Evolutionary conservation across 768 basidiomycete genomes (phyloP).

Genomic region (Tylopilus intermedius): DNA sequence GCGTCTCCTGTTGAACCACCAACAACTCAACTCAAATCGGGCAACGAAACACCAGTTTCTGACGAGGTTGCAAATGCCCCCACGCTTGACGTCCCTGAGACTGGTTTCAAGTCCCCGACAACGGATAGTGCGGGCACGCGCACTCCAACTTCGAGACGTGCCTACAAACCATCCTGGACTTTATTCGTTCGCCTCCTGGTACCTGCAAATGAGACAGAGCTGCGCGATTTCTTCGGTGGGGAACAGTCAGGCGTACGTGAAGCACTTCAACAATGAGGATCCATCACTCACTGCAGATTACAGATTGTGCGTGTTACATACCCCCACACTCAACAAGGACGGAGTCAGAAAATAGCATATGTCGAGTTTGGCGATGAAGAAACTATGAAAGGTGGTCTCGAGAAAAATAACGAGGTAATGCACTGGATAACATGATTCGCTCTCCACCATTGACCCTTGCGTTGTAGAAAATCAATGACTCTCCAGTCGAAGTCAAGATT

Average conservation of each 20-base stretch:
- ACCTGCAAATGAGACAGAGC: slow-evolving; percentile 54
- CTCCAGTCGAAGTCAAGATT: slow-evolving; percentile 60
- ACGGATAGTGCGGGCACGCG: slow-evolving; percentile 59
- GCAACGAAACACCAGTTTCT: slow-evolving; percentile 36
- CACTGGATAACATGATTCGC: slow-evolving; percentile 13
- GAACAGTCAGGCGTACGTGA: slow-evolving; percentile 59
- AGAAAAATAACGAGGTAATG: slow-evolving; percentile 64
- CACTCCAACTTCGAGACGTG: slow-evolving; percentile 65
- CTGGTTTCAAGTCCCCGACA: slow-evolving; percentile 49
- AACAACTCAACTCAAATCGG: slow-evolving; percentile 30
- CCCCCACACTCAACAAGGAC: slow-evolving; percentile 45
- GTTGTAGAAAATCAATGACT: slow-evolving; percentile 65
- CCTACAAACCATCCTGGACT: slow-evolving; percentile 74
- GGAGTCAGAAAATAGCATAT: slow-evolving; percentile 63
- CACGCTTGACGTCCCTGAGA: slow-evolving; percentile 24
- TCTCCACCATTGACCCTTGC: slow-evolving; percentile 5
- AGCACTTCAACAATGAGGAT: background rate
- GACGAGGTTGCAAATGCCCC: slow-evolving; percentile 23
- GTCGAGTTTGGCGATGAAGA: slow-evolving; percentile 90
- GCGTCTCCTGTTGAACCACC: slow-evolving; percentile 22
- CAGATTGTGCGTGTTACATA: slow-evolving; percentile 69
- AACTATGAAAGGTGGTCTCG: slow-evolving; percentile 73
- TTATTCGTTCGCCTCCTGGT: slow-evolving; percentile 69
- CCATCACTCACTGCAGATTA: background rate
- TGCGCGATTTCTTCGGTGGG: slow-evolving; percentile 74